Base-by-base conservation (phyloP, 106 monocot species). In the Platanthera guangdongensis region DNA sequence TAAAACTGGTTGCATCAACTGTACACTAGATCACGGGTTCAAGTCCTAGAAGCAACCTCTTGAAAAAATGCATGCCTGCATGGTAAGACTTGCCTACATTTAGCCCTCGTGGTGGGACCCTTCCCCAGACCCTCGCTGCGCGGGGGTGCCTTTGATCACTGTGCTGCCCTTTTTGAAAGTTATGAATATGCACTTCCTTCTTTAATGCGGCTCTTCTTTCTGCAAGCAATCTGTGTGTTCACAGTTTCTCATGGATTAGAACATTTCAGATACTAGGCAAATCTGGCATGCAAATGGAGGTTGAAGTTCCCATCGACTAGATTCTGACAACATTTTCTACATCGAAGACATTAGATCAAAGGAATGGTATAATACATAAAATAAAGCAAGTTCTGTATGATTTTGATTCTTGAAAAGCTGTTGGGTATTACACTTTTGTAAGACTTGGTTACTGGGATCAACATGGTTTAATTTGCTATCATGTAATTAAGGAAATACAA, bases 301-400 rank as follows among this genome's bases (percentile, higher is more conserved):
- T 87, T 45, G 87, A 87, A 71, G 81, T 87, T 55, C 87, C 84
- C 14, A 74, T 84, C 7, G 87, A 87, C 76, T 87, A 74, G 74
- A 76, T 81, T 11, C 32, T 50, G 39, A 11, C 28, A 28, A 9
- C 19, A 7, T 65, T 21, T 65, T 65, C 25, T 65, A 28, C 30
- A 30, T 65, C 30, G 6, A 65, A 65, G 28, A 65, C 30, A 22
- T 28, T n/a, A 14, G 57, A 57, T 18, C 57, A 57, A 57, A 0
- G 6, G 15, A 6, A 57, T 57, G 14, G 52, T 3, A 6, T 6
- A 6, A n/a, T 57, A 16, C 18, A 16, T 16, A 57, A 16, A 57
- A 18, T 14, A 57, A 57, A n/a, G 57, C 55, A 57, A 16, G 5
- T 57, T 57, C 57, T 57, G 16, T 57, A 18, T 57, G 57, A 57